A percentile compares a stretch with the other conserved stretches of the same genome.
phyloP scores from a whole-genome alignment of 2,329 filamentous ascomycete species.

The Aspergillus persii region DNA sequence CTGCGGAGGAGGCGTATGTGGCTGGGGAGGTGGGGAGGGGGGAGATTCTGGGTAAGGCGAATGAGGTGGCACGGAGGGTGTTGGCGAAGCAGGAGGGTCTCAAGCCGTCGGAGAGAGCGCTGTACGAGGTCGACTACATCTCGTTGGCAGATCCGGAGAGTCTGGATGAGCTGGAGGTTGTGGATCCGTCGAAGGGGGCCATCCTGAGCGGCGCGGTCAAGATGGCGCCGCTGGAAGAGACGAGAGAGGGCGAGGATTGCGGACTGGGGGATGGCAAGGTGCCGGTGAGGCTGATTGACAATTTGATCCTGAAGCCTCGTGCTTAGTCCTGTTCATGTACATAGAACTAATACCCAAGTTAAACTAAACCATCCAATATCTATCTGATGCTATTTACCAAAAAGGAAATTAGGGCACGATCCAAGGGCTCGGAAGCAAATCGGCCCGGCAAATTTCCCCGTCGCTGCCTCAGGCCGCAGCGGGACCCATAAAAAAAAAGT shows the following conservation, averaged over 20 bases:
- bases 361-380: neutral
- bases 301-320: conserved; percentile 66
- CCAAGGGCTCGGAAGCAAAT: conserved; percentile 26
- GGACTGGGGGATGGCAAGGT: conserved; percentile 71
- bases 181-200: conserved; percentile 70
- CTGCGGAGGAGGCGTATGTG: conserved; percentile 67
- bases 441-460: conserved; percentile 36
- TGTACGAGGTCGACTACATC: conserved; percentile 87
- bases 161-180: conserved; percentile 70
- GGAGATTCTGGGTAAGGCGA: conserved; percentile 71
- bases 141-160: conserved; percentile 83
- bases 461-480: conserved; percentile 3
- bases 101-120: conserved; percentile 59
- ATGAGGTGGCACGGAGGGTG: conserved; percentile 55
- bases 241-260: conserved; percentile 66
- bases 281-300: conserved; percentile 86
- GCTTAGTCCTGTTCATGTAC: conserved; percentile 1
- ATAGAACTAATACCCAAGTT: neutral
- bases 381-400: neutral
- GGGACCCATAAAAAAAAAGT: conserved; percentile 1
- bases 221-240: conserved; percentile 77
- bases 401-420: conserved; percentile 33
- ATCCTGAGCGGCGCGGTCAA: conserved; percentile 88
- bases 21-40: conserved; percentile 55
- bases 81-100: conserved; percentile 63